These are phyloP conservation scores for Fusarium chaquense DNA, from an alignment of 2,329 filamentous ascomycete genomes.

Conservation along the genomic window DNA sequence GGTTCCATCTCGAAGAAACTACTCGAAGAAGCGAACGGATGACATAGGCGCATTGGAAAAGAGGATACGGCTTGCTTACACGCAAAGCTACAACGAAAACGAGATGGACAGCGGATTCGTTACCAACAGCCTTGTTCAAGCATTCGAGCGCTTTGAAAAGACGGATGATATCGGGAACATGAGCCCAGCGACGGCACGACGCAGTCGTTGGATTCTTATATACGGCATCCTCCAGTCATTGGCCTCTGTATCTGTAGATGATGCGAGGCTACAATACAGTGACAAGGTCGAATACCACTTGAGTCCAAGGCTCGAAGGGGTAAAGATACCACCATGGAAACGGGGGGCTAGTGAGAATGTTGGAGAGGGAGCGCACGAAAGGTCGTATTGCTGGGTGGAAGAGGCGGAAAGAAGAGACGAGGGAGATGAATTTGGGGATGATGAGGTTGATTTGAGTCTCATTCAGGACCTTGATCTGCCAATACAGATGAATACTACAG, in stretches of 20 bases:
- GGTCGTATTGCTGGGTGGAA: constrained; percentile 65
- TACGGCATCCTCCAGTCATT: constrained; percentile 71
- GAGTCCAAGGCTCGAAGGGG: constrained; percentile 60
- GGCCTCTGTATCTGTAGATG: constrained; percentile 69
- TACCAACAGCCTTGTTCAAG: constrained; percentile 66
- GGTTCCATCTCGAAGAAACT: constrained; percentile 50
- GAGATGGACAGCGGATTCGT: constrained; percentile 62
- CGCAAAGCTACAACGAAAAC: constrained; percentile 70
- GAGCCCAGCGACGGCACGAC: constrained; percentile 67
- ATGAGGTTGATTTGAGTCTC: constrained; percentile 20
- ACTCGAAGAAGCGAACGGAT: constrained; percentile 46
- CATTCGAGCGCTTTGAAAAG: constrained; percentile 69
- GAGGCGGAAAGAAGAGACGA: constrained; percentile 47
- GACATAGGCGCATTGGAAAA: constrained; percentile 55
- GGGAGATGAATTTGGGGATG: constrained; percentile 13
- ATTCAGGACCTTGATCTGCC: constrained; percentile 19
- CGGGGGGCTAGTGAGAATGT: constrained; percentile 24
- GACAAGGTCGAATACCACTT: constrained; percentile 69
- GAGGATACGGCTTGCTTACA: constrained; percentile 68
- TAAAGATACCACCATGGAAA: constrained; percentile 66
- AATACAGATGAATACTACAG: constrained; percentile 21
- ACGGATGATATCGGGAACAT: constrained; percentile 62
- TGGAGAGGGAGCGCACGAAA: constrained; percentile 60
- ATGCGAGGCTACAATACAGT: constrained; percentile 63
- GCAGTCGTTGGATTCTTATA: constrained; percentile 71